phyloP scores from a whole-genome alignment of 148 eudicot species.

The Fagopyrum homotropicum region DNA sequence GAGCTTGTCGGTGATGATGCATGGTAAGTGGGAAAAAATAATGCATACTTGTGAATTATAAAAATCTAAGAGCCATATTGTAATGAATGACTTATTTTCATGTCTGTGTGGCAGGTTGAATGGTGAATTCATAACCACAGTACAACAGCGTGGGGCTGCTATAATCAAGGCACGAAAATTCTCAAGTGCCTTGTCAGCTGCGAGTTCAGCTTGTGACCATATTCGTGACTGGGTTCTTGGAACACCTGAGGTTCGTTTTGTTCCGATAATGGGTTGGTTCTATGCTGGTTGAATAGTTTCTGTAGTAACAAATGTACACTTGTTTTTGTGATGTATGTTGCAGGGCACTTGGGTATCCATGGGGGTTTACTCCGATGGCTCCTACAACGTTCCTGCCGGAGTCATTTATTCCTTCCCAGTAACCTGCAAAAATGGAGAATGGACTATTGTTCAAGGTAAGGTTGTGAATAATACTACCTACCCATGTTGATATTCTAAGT shows the following conservation, averaged over 20 bases:
- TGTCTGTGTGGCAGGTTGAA: conserved; percentile 52
- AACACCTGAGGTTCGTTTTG: conserved; percentile 79
- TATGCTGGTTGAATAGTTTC: not conserved
- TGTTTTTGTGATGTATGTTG: not conserved
- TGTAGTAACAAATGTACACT: not conserved
- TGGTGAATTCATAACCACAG: conserved; percentile 78
- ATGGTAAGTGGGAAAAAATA: conserved; percentile 42
- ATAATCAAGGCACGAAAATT: conserved; percentile 96
- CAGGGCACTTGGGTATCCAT: conserved; percentile 97
- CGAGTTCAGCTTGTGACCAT: conserved; percentile 94
- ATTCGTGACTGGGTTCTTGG: conserved; percentile 98
- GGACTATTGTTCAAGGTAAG: conserved; percentile 88
- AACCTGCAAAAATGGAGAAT: conserved; percentile 74
- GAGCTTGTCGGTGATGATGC: conserved; percentile 81
- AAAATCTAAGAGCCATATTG: not conserved
- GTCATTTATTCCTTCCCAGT: conserved; percentile 95
- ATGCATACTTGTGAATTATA: not conserved
- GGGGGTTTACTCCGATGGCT: conserved; percentile 99
- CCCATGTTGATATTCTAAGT: not conserved
- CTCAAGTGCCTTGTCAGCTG: conserved; percentile 97
- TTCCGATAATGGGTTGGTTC: not conserved
- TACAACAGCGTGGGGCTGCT: conserved; percentile 98
- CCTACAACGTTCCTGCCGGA: conserved; percentile 91
- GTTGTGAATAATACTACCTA: not conserved
- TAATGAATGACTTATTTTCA: not conserved